Evolutionary conservation across 345 rosid species (phyloP).

Genomic region (Eutrema japonicum): DNA sequence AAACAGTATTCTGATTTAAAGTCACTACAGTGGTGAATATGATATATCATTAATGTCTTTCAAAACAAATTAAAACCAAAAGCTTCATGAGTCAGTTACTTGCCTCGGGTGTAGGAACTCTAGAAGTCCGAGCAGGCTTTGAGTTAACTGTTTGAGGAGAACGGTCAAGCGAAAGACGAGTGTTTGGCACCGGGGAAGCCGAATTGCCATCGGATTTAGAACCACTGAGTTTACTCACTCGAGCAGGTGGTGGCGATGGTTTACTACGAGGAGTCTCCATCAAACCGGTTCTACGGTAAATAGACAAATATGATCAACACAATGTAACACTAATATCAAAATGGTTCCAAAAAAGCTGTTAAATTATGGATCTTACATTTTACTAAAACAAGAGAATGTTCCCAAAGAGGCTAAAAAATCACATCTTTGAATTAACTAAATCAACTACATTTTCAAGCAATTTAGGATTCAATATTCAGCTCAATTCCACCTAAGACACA

Average conservation of each 20-base stretch:
- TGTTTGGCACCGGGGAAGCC: conserved; percentile 53
- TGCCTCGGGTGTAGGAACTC: conserved; percentile 69
- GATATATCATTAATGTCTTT: neutral
- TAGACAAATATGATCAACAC: neutral
- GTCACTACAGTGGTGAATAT: no score
- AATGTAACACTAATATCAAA: neutral
- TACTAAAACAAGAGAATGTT: neutral
- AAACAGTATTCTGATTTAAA: no score
- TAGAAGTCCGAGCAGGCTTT: conserved; percentile 63
- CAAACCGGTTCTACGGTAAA: conserved; percentile 62
- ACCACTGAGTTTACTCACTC: conserved; percentile 56
- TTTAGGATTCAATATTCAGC: neutral
- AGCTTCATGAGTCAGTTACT: conserved; percentile 27
- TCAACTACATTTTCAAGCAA: neutral
- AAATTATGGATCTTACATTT: conserved; percentile 22
- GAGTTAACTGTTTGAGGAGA: conserved; percentile 70
- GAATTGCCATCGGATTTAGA: conserved; percentile 66
- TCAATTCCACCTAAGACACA: neutral
- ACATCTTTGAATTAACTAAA: neutral
- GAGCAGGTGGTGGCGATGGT: conserved; percentile 67
- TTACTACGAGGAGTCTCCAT: conserved; percentile 80
- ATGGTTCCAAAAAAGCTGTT: neutral
- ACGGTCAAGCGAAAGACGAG: conserved; percentile 67
- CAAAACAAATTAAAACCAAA: neutral
- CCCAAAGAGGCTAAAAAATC: neutral